Percentiles rank a stretch among this genome's conserved stretches.
Conservation (phyloP, 2,329 filamentous ascomycete species). For the Fusarium tuaranense region DNA sequence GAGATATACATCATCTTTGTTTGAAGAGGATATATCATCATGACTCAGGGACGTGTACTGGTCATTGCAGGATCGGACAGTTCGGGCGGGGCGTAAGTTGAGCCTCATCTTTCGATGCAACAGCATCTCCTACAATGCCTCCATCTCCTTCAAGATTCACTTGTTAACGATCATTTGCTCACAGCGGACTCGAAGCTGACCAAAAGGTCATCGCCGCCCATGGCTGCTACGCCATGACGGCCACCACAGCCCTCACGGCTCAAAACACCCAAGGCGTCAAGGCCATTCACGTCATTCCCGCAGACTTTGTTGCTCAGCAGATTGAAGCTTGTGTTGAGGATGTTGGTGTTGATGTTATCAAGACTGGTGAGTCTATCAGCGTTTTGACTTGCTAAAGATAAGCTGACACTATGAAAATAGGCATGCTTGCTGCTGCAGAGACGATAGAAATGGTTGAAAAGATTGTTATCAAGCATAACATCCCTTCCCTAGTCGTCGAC, state of each 20-base stretch:
- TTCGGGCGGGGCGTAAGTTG: slow-evolving; percentile 83
- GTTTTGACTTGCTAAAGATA: background rate
- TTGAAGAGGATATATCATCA: slow-evolving; percentile 28
- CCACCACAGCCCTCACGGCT: slow-evolving; percentile 93
- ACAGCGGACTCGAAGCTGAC: slow-evolving; percentile 91
- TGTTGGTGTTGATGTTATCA: slow-evolving; percentile 89
- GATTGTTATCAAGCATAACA: slow-evolving; percentile 46
- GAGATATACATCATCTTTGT: background rate
- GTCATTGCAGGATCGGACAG: slow-evolving; percentile 91
- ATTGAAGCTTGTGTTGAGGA: slow-evolving; percentile 88
- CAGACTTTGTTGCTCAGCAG: slow-evolving; percentile 84
- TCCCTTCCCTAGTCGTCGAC: slow-evolving; percentile 51
- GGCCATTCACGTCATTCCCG: slow-evolving; percentile 82
- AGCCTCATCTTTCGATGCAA: slow-evolving; percentile 1
- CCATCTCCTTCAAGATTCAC: background rate
- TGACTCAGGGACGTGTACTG: slow-evolving; percentile 69
- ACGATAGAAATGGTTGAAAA: slow-evolving; percentile 52
- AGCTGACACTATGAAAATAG: slow-evolving; percentile 31
- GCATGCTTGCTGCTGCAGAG: slow-evolving; percentile 54
- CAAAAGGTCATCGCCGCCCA: slow-evolving; percentile 94
- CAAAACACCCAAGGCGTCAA: slow-evolving; percentile 91
- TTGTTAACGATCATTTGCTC: background rate
- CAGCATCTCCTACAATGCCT: background rate
- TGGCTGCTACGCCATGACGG: slow-evolving; percentile 95
- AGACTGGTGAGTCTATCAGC: slow-evolving; percentile 74